A percentile compares a stretch with the other conserved stretches of the same genome.
Conservation (phyloP, 805 yeast genomes). For the Millerozyma acaciae region DNA sequence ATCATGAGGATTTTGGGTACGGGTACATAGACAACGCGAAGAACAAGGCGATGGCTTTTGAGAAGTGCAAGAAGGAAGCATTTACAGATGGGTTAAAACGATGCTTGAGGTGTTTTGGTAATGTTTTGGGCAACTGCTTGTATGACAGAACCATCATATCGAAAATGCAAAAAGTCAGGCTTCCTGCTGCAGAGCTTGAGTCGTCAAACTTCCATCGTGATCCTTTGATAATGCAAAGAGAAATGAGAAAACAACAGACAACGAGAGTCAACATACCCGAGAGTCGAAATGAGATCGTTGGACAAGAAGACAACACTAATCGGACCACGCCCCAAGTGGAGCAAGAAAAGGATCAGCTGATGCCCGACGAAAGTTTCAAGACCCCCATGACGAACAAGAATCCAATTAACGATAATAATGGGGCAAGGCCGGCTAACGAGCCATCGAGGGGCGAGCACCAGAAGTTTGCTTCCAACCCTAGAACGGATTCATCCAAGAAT, state of each 20-base stretch:
- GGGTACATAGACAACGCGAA: constrained; percentile 72
- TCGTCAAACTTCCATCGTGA: constrained; percentile 34
- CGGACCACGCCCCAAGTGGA: neutral
- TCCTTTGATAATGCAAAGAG: constrained; percentile 29
- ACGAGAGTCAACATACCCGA: constrained; percentile 7
- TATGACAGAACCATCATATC: constrained; percentile 67
- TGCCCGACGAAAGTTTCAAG: constrained; percentile 8
- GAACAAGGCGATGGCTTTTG: constrained; percentile 68
- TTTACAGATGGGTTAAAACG: constrained; percentile 81
- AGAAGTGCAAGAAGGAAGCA: constrained; percentile 80
- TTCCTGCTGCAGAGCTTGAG: constrained; percentile 26
- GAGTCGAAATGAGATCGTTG: too few relatives aligned
- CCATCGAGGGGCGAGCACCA: too few relatives aligned
- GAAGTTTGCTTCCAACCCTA: too few relatives aligned
- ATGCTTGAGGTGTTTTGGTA: constrained; percentile 75
- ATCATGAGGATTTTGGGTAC: constrained; percentile 71
- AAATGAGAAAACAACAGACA: constrained; percentile 14
- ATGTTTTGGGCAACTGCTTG: constrained; percentile 77
- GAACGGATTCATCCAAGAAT: too few relatives aligned
- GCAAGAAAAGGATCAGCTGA: neutral
- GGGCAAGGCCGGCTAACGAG: too few relatives aligned
- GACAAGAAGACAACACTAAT: neutral
- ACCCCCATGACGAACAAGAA: constrained; percentile 1
- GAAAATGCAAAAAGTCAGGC: constrained; percentile 42
- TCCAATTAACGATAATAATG: neutral